Evolutionary conservation across 2,329 filamentous ascomycete genomes (phyloP), one percentile per base, ranked within the genome.

Genomic region (Trichoderma cornu-damae): DNA sequence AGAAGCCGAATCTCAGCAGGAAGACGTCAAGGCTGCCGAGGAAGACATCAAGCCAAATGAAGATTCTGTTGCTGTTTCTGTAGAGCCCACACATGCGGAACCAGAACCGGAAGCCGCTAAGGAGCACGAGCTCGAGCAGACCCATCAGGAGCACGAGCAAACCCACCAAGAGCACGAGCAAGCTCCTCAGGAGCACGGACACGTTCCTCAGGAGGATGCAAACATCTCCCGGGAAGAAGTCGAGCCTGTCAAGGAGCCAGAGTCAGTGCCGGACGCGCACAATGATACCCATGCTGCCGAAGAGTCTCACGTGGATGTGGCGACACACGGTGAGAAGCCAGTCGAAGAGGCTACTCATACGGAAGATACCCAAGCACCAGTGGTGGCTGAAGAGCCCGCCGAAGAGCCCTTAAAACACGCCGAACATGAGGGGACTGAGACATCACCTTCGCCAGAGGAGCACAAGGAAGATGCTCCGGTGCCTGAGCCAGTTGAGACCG

Each of bases 281-380:
- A 40, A 53, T 12, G n/a, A 44, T 26, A 22, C 65, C 62, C 20
- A 61, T n/a, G n/a, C n/a, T 61, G 26, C 47, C 24, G 57, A 49
- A 24, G 43, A 54, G 14, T 26, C 43, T 47, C 24, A 47, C 59
- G 20, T 59, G 28, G 8, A 59, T 4, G 43, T 47, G n/a, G 49
- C 47, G 44, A 52, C 62, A 46, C 49, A 60, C 4, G 35, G 30
- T 46, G 60, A 44, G 32, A 53, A 58, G 43, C 32, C 50, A 30
- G 50, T 20, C 11, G 60, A 55, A 40, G 38, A 56, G 28, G 38
- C 32, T 40, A 37, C 42, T 42, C 44, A 37, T 20, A 28, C 30
- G 16, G 46, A 51, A 51, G 26, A 51, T 30, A 43, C 28, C 55
- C 40, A 28, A 24, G 37, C 47, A 42, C 54, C 46, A 44, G 51